These are phyloP conservation scores for Sporothrix variecibatus DNA, from an alignment of 2,329 filamentous ascomycete species.

Conservation along the genomic window DNA sequence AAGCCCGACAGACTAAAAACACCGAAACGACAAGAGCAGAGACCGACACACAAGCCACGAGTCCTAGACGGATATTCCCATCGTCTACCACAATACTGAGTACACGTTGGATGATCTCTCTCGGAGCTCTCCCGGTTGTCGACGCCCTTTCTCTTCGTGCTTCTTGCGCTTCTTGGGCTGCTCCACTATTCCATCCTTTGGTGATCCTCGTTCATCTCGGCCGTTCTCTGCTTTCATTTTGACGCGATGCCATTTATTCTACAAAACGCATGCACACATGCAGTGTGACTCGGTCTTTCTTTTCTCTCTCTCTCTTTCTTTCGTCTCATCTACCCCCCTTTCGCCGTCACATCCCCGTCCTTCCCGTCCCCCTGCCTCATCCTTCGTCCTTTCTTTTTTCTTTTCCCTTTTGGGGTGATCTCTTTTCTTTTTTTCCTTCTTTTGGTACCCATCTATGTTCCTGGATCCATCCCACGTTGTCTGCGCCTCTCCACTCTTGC, in stretches of 20 bases:
- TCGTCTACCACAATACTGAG: background rate
- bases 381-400: background rate
- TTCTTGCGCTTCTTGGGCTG: background rate
- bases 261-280: background rate
- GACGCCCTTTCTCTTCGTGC: background rate
- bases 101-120: background rate
- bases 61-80: no score
- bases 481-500: background rate
- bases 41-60: background rate
- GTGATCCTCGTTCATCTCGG: background rate
- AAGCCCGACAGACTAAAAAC: background rate
- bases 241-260: background rate
- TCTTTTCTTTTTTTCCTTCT: background rate
- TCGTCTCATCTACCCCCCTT: background rate
- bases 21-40: background rate
- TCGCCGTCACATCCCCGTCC: background rate
- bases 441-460: background rate
- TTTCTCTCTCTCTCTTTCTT: background rate
- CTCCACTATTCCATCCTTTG: background rate
- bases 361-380: background rate
- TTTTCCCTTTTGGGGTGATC: background rate
- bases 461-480: slow-evolving; percentile 1
- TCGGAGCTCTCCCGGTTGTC: background rate
- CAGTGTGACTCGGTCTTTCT: slow-evolving; percentile 3
- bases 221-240: background rate